phyloP scores from a whole-genome alignment of 2,329 filamentous ascomycete genomes.

The Xenoacremonium recifei region DNA sequence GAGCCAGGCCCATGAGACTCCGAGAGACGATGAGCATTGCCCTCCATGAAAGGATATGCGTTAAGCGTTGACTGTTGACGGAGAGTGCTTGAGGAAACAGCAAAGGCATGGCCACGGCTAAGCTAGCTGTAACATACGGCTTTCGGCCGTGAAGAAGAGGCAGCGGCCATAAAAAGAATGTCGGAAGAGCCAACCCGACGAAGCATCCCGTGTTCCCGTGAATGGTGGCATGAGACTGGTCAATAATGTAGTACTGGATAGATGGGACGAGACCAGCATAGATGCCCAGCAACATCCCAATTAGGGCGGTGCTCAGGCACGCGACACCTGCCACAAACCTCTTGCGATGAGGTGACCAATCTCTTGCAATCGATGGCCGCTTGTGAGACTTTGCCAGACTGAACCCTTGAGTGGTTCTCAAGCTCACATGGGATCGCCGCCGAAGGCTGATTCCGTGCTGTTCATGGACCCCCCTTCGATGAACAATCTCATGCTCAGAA shows the following conservation, averaged over 20 bases:
- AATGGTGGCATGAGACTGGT: slow-evolving; percentile 65
- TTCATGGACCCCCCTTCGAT: slow-evolving; percentile 23
- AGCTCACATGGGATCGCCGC: slow-evolving; percentile 53
- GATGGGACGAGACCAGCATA: slow-evolving; percentile 78
- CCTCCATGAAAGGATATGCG: slow-evolving; percentile 55
- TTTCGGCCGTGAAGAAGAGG: slow-evolving; percentile 75
- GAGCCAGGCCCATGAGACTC: slow-evolving; percentile 62
- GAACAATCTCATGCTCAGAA: slow-evolving; percentile 23
- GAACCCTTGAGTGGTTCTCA: slow-evolving; percentile 49
- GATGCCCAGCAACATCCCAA: slow-evolving; percentile 70
- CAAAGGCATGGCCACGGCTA: slow-evolving; percentile 68
- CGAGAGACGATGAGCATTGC: slow-evolving; percentile 62
- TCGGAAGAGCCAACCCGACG: slow-evolving; percentile 67
- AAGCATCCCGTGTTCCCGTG: slow-evolving; percentile 75
- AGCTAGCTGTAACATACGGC: slow-evolving; percentile 69
- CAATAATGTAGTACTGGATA: slow-evolving; percentile 74
- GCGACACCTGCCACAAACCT: slow-evolving; percentile 66
- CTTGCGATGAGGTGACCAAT: slow-evolving; percentile 69
- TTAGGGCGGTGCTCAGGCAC: slow-evolving; percentile 69
- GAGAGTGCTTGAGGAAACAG: slow-evolving; percentile 74
- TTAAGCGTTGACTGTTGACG: slow-evolving; percentile 55
- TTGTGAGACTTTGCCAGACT: slow-evolving; percentile 54
- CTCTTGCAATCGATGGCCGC: slow-evolving; percentile 66
- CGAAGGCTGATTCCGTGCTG: slow-evolving; percentile 43
- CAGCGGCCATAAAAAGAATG: slow-evolving; percentile 70